phyloP scores from a whole-genome alignment of 2,329 filamentous ascomycete species.

The Verticillium tricorpus region DNA sequence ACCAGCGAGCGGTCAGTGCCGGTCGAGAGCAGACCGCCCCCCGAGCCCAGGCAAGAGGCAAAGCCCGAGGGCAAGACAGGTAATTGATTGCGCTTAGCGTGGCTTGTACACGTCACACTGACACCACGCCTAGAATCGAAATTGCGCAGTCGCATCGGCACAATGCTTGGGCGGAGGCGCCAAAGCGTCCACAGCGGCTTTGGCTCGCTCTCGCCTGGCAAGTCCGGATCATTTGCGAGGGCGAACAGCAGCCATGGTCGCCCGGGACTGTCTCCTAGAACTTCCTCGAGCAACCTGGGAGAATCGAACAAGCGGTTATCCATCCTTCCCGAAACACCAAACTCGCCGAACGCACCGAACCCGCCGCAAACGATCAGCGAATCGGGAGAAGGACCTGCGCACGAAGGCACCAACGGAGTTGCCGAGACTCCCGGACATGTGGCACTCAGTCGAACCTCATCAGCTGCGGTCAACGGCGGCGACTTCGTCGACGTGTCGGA shows the following conservation, averaged over 20 bases:
- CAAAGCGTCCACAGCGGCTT: conserved; percentile 64
- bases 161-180: conserved; percentile 61
- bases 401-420: conserved; percentile 43
- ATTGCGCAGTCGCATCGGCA: conserved; percentile 61
- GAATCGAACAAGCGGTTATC: conserved; percentile 50
- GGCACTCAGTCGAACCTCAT: neutral
- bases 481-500: conserved; percentile 42
- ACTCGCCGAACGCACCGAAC: conserved; percentile 24
- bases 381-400: conserved; percentile 25
- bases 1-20: conserved; percentile 40
- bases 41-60: conserved; percentile 29
- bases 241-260: conserved; percentile 46
- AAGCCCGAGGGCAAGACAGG: conserved; percentile 21
- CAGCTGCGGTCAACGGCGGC: conserved; percentile 42
- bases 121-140: conserved; percentile 41
- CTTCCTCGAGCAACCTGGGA: conserved; percentile 55
- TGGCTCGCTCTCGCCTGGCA: conserved; percentile 51
- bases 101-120: conserved; percentile 1
- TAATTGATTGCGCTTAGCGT: conserved; percentile 4
- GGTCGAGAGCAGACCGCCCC: conserved; percentile 22
- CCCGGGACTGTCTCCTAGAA: conserved; percentile 46
- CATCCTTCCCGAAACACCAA: conserved; percentile 53
- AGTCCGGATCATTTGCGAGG: conserved; percentile 53
- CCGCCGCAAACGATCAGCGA: conserved; percentile 12
- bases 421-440: conserved; percentile 27